Conservation (phyloP, 306 rosid species). For the Corylus americana region DNA sequence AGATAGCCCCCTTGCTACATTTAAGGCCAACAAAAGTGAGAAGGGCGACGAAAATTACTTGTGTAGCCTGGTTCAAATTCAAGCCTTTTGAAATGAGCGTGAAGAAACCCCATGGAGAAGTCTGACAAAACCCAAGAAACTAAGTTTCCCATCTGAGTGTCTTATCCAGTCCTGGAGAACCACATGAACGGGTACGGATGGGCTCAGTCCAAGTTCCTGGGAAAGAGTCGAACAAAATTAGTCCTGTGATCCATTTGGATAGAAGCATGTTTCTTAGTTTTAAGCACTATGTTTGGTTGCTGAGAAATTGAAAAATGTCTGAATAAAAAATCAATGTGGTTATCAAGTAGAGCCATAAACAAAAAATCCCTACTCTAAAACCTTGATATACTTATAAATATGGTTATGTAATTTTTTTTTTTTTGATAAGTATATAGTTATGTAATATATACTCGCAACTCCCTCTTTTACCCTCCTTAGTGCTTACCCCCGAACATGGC, state of each 20-base stretch:
- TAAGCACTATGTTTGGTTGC: background rate
- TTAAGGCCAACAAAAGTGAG: slow-evolving; percentile 22
- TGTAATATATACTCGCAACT: background rate
- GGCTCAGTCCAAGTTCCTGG: slow-evolving; percentile 85
- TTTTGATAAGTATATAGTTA: background rate
- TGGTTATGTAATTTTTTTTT: background rate
- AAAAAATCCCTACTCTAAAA: background rate
- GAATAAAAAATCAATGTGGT: background rate
- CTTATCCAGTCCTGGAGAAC: slow-evolving; percentile 93
- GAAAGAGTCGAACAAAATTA: slow-evolving; percentile 23
- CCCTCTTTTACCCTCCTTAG: too few relatives aligned
- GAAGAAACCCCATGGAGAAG: slow-evolving; percentile 74
- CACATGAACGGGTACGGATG: slow-evolving; percentile 79
- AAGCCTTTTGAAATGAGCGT: slow-evolving; percentile 64
- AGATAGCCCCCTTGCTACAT: slow-evolving; percentile 28
- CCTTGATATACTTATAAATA: background rate
- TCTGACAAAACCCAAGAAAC: slow-evolving; percentile 82
- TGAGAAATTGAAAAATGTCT: background rate
- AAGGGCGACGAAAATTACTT: slow-evolving; percentile 19
- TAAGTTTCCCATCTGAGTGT: slow-evolving; percentile 86
- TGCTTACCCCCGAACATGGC: too few relatives aligned
- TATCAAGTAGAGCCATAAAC: background rate
- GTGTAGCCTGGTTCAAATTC: slow-evolving; percentile 26
- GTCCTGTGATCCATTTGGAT: slow-evolving; percentile 1
- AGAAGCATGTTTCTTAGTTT: slow-evolving; percentile 4